Percentiles rank a stretch among this genome's conserved stretches.
Conservation (phyloP, 2,329 filamentous ascomycete species). For the Fusarium sp. region DNA sequence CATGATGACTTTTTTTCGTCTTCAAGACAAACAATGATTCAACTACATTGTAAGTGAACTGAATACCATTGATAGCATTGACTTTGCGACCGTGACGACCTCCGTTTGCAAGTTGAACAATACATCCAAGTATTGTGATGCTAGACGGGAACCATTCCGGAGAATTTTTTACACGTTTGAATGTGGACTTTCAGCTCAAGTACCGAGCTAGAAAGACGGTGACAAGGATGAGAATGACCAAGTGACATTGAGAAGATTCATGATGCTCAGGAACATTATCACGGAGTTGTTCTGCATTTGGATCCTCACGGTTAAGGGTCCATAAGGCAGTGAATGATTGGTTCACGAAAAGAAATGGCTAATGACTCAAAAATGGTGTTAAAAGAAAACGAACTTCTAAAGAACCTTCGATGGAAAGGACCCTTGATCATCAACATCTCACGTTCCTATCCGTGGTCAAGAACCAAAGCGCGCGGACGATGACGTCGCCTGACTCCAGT, state of each 20-base stretch:
- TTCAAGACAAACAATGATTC: not conserved
- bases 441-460: not conserved
- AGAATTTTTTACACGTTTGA: not conserved
- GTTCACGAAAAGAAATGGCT: not conserved
- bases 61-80: not conserved
- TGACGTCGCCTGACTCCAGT: constrained; percentile 36
- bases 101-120: not conserved
- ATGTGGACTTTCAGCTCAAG: not conserved
- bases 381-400: not conserved
- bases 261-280: constrained; percentile 39
- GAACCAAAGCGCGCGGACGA: not conserved
- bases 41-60: not conserved
- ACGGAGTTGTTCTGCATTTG: constrained; percentile 10
- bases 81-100: not conserved
- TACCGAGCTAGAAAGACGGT: not conserved
- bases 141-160: not conserved
- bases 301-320: not conserved
- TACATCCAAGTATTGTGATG: not conserved
- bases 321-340: not conserved
- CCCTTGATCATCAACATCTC: constrained; percentile 4
- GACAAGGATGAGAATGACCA: not conserved
- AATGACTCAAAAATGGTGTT: not conserved
- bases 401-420: not conserved
- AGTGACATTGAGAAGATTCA: constrained; percentile 6
- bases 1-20: constrained; percentile 1